These are phyloP conservation scores for Xylaria sp. DNA, from an alignment of 2,329 filamentous ascomycete species.

Conservation along the genomic window DNA sequence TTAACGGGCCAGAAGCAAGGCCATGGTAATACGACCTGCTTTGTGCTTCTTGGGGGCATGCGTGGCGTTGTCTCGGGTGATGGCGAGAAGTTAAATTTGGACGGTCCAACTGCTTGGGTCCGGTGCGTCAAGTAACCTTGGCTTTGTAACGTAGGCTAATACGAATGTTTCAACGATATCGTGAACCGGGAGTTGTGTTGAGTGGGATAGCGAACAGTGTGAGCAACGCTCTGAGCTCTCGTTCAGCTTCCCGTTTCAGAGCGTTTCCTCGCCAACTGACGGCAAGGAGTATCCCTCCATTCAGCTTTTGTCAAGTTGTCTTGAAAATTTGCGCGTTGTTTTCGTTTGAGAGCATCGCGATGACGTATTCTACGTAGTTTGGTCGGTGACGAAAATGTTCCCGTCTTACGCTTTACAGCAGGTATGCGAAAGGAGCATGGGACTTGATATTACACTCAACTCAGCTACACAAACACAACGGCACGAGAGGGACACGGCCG, in stretches of 20 bases:
- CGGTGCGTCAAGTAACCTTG: too few relatives aligned
- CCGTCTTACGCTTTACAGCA: conserved; percentile 1
- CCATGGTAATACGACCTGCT: neutral
- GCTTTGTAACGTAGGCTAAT: neutral
- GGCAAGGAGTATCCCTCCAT: neutral
- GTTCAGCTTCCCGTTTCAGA: neutral
- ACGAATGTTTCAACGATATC: neutral
- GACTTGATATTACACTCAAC: neutral
- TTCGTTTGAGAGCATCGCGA: neutral
- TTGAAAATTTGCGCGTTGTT: neutral
- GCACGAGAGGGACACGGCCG: neutral
- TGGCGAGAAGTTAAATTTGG: neutral
- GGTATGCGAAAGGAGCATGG: neutral
- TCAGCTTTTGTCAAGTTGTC: neutral
- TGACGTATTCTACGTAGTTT: neutral
- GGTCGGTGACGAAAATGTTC: neutral
- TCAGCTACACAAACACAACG: conserved; percentile 2
- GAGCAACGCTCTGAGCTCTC: neutral
- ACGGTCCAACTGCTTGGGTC: neutral
- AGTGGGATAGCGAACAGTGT: neutral
- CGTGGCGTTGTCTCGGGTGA: neutral
- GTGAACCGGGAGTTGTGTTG: neutral
- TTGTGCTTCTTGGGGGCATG: neutral
- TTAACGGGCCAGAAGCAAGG: neutral
- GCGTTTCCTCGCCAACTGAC: neutral